Evolutionary conservation across 1,139 yeast species (phyloP), one percentile per base, ranked within the genome.

Genomic region (Fermentozyma sake): DNA sequence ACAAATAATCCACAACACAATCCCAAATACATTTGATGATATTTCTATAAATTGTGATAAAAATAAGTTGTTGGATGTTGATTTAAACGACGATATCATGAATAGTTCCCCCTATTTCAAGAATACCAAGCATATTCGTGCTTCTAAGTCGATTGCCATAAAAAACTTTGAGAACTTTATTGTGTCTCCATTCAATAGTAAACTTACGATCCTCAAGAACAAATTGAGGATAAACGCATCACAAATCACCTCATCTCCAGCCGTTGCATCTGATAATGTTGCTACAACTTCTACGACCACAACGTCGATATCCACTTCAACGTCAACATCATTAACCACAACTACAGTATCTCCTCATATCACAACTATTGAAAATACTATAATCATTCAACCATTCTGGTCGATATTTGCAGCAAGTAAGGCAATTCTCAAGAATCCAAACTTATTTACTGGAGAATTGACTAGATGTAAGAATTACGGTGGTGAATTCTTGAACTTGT

Each of bases 361-460:
- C 6, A 56, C 62, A 1, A 55, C 61, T 3, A 52, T 56, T 23
- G 55, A 54, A 29, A 53, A 55, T 27, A 52, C 50, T 20, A 31
- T 52, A 3, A 52, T 64, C 2, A 60, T 66, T 13, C 83, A 76
- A 42, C 86, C 87, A 3, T 50, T 79, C 15, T 80, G 89, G 89
- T 66, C 82, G 0, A 62, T 79, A 32, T 51, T 79, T 6, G 79
- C 81, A 4, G 82, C 83, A 0, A 55, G 72, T 12, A 76, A 73
- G 38, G 71, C 81, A 1, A 68, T 79, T 48, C 55, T 68, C 28
- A 58, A 58, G 12, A 61, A 62, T 23, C 73, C 72, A 10, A 67
- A 63, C 11, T 34, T 45, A 7, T 50, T 49, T 12, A 33, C 41
- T 5, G 51, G 50, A 3, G 34, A 39, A 11, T 30, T 38, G 2